A percentile compares a stretch with the other conserved stretches of the same genome.
Conservation (phyloP, 225 moss, liverwort and hornwort species). For the Physcomitrium patens region DNA sequence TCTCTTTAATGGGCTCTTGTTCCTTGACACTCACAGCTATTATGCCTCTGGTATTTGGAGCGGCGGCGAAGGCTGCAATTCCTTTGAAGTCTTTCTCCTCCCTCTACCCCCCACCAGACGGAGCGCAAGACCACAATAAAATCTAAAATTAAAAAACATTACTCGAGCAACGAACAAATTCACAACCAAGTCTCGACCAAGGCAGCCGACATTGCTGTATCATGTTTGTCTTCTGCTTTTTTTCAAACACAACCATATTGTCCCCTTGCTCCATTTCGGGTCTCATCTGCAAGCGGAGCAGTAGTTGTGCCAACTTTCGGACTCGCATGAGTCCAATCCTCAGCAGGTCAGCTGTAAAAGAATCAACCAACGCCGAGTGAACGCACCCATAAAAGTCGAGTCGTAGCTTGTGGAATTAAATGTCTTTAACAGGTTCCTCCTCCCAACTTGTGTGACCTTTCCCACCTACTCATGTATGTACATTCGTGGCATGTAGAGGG, state of each 20-base stretch:
- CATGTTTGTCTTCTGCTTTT: neutral
- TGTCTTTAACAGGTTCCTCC: neutral
- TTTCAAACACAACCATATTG: neutral
- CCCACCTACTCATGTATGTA: neutral
- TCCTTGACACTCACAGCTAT: neutral
- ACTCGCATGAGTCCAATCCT: neutral
- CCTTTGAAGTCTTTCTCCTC: neutral
- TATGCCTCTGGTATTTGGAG: no score
- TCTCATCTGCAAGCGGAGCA: constrained; percentile 14
- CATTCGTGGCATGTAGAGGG: neutral
- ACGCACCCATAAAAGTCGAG: constrained; percentile 1
- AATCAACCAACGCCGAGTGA: constrained; percentile 33
- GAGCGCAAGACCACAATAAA: no score
- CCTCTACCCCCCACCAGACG: no score
- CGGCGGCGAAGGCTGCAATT: no score
- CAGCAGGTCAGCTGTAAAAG: constrained; percentile 18
- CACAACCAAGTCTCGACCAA: neutral
- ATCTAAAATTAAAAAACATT: no score
- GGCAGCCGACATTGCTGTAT: no score
- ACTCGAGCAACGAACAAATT: neutral
- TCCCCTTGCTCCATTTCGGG: neutral
- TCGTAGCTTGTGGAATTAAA: neutral
- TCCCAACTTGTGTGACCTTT: neutral
- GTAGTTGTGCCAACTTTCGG: constrained; percentile 10
- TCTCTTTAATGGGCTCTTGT: neutral